Percentiles rank a stretch among this genome's conserved stretches.
phyloP scores from a whole-genome alignment of 495 filamentous ascomycete genomes.

The Penicillium verhagenii region DNA sequence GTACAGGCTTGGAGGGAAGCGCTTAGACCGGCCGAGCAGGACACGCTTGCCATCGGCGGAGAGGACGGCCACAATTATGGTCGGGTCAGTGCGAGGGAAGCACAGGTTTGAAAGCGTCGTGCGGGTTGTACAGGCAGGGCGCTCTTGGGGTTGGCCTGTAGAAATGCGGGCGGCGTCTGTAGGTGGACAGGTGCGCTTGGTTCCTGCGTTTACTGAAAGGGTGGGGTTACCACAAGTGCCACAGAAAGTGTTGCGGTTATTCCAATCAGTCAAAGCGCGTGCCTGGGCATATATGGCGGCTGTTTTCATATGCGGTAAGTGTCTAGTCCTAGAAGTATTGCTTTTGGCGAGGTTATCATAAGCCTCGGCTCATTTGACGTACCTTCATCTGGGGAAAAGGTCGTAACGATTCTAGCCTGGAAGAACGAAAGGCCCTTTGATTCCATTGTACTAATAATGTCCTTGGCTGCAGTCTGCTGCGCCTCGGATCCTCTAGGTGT shows the following conservation, averaged over 20 bases:
- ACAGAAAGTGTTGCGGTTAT: conserved; percentile 88
- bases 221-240: conserved; percentile 82
- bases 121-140: conserved; percentile 71
- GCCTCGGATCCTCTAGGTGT: conserved; percentile 64
- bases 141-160: conserved; percentile 41
- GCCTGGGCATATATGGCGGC: conserved; percentile 92
- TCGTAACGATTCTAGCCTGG: conserved; percentile 56
- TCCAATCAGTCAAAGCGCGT: conserved; percentile 91
- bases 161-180: conserved; percentile 56
- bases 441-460: conserved; percentile 56
- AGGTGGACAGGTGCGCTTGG: conserved; percentile 86
- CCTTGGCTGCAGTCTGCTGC: conserved; percentile 44
- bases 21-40: conserved; percentile 79
- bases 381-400: conserved; percentile 61
- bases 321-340: background rate
- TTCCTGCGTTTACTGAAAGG: conserved; percentile 81
- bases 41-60: conserved; percentile 69
- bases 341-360: background rate
- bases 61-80: conserved; percentile 90
- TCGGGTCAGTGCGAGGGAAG: conserved; percentile 95
- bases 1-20: conserved; percentile 85
- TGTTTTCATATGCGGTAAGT: conserved; percentile 28
- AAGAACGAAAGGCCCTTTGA: conserved; percentile 59
- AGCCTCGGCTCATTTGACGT: conserved; percentile 7
- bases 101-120: conserved; percentile 68